These are phyloP conservation scores for Yarrowia keelungensis DNA, from an alignment of 805 yeast genomes.

Conservation along the genomic window DNA sequence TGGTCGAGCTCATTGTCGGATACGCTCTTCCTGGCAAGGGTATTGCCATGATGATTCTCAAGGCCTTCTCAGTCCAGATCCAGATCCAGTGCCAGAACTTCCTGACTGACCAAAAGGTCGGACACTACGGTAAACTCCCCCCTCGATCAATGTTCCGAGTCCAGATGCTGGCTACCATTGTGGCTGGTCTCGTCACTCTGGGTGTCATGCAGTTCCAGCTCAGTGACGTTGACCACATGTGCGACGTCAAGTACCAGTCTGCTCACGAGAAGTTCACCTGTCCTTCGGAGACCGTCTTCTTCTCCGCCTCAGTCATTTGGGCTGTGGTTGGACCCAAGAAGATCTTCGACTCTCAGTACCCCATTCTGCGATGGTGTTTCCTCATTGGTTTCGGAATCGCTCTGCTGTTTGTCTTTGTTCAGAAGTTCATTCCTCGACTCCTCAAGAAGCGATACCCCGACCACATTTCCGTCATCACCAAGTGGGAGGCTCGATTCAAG, in stretches of 20 bases:
- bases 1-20: constrained; percentile 70
- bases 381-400: constrained; percentile 45
- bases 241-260: constrained; percentile 40
- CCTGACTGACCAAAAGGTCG: constrained; percentile 64
- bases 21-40: constrained; percentile 70
- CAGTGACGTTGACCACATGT: constrained; percentile 47
- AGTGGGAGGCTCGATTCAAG: constrained; percentile 13
- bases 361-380: constrained; percentile 43
- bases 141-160: constrained; percentile 63
- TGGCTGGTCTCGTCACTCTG: constrained; percentile 47
- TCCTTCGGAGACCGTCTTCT: constrained; percentile 54
- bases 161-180: constrained; percentile 56
- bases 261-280: constrained; percentile 47
- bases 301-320: constrained; percentile 56
- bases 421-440: constrained; percentile 41
- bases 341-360: constrained; percentile 51
- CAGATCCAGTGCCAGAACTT: constrained; percentile 69
- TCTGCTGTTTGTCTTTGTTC: constrained; percentile 20
- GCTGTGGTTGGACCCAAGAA: constrained; percentile 59
- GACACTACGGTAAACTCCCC: constrained; percentile 65
- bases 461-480: background rate
- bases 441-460: constrained; percentile 19
- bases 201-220: constrained; percentile 50
- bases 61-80: constrained; percentile 54
- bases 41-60: constrained; percentile 59